Percentiles rank a stretch among this genome's conserved stretches.
Conservation (phyloP, 805 yeast genomes). For the Teunomyces pallodes region DNA sequence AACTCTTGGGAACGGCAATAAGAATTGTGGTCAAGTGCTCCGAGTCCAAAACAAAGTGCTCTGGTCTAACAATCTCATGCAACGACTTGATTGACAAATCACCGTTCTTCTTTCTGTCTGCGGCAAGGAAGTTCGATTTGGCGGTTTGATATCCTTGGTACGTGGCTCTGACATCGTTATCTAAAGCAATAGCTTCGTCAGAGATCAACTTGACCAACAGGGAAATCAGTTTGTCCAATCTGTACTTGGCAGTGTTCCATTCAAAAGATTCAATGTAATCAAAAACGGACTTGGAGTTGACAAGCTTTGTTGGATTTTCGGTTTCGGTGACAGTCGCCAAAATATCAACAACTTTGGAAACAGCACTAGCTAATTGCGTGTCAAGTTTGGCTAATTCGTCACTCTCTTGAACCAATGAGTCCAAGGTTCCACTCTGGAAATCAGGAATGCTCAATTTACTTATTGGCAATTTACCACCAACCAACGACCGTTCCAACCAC, state of each 20-base stretch:
- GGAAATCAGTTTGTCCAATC: slow-evolving; percentile 78
- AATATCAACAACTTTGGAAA: slow-evolving; percentile 75
- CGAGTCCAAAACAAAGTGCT: slow-evolving; percentile 79
- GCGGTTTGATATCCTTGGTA: slow-evolving; percentile 76
- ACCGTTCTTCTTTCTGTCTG: slow-evolving; percentile 91
- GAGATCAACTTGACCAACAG: slow-evolving; percentile 70
- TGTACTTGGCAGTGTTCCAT: slow-evolving; percentile 87
- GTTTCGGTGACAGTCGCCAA: slow-evolving; percentile 43
- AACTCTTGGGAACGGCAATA: slow-evolving; percentile 78
- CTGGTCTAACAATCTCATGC: slow-evolving; percentile 81
- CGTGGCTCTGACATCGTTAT: slow-evolving; percentile 78
- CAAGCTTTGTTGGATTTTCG: slow-evolving; percentile 23
- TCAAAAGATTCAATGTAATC: slow-evolving; percentile 71
- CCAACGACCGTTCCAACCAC: slow-evolving; percentile 56
- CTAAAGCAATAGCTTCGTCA: slow-evolving; percentile 77
- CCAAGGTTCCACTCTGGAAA: slow-evolving; percentile 93
- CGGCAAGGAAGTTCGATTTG: slow-evolving; percentile 77
- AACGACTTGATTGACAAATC: slow-evolving; percentile 87
- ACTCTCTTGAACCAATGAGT: slow-evolving; percentile 82
- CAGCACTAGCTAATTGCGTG: slow-evolving; percentile 66
- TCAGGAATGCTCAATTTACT: slow-evolving; percentile 65
- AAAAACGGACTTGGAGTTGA: slow-evolving; percentile 49
- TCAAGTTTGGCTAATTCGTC: slow-evolving; percentile 87
- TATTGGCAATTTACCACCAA: slow-evolving; percentile 55
- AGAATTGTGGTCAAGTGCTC: slow-evolving; percentile 86